Base-by-base conservation (phyloP, 1,139 yeast genomes). In the Zygoascus hellenicus region DNA sequence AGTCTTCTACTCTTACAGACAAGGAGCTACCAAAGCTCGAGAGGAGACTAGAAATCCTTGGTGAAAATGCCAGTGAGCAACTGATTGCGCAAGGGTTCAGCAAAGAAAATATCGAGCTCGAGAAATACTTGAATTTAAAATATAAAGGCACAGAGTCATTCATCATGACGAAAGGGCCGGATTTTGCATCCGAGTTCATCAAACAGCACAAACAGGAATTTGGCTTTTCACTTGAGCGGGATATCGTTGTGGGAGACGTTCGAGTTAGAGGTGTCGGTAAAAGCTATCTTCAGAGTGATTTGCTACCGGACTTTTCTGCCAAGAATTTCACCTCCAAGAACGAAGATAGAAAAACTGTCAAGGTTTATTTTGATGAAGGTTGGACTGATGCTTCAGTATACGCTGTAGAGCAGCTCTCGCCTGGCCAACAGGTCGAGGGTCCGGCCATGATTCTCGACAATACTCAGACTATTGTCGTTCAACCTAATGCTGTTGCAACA, bases 131-230 rank as follows among this genome's bases (percentile, higher is more conserved):
- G 54, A 89, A 89, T 61, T 70, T 90, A 74, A 75, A 94, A 58
- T 90, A 86, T 62, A 78, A 80, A 52, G 97, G 97, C 5, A 83
- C 96, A 14, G 97, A 89, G 60, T 83, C 96, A 2, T 82, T 83
- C 41, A 70, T 90, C 53, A 83, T 89, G 81, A 78, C 86, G 33
- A 59, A 68, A 46, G 75, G 62, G 51, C 62, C 67, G 56, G 64
- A 70, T 3, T 60, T 54, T 40, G 43, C 47, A 7, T 55, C 60
- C n/a, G 65, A 64, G 44, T 81, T 80, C 59, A 63, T 74, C 38
- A 63, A 67, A 6, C 65, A 71, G 47, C 92, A 84, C 60, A 69
- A 74, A 54, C 74, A 77, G 50, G 90, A 84, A 60, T 84, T 83
- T 67, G 90, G 90, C 0, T 84, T 84, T 60, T 65, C 76, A 7